phyloP scores from a whole-genome alignment of 768 basidiomycete species.

The Tremella fuciformis region DNA sequence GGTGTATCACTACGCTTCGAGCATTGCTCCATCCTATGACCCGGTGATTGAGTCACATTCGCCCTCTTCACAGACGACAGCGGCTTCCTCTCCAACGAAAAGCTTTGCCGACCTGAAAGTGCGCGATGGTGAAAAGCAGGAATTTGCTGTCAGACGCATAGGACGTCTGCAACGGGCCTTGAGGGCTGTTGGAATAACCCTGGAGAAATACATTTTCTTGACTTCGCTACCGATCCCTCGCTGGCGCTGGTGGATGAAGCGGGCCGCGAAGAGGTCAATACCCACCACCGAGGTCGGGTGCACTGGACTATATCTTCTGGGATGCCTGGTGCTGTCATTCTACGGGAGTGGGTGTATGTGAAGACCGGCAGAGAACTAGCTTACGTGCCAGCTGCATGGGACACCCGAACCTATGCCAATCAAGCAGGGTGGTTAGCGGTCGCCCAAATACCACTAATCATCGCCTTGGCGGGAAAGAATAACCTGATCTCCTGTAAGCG shows the following conservation, averaged over 20 bases:
- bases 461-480: constrained; percentile 64
- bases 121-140: background rate
- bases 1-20: constrained; percentile 14
- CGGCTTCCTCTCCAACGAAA: background rate
- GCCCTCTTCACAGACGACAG: constrained; percentile 10
- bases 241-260: constrained; percentile 17
- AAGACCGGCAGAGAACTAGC: background rate
- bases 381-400: constrained; percentile 25
- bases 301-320: constrained; percentile 24
- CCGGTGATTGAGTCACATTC: background rate
- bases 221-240: constrained; percentile 18
- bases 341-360: constrained; percentile 30
- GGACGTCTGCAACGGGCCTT: constrained; percentile 1
- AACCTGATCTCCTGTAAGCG: constrained; percentile 59
- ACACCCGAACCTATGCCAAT: constrained; percentile 21
- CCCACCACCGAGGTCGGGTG: constrained; percentile 26
- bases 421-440: constrained; percentile 34
- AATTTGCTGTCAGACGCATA: background rate
- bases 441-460: constrained; percentile 60
- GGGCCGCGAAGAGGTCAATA: constrained; percentile 8
- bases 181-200: background rate
- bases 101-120: background rate
- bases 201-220: constrained; percentile 23
- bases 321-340: constrained; percentile 26
- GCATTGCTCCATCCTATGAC: background rate